Conservation (phyloP, 176 grass and related monocot genomes). For the Panicum miliaceum region DNA sequence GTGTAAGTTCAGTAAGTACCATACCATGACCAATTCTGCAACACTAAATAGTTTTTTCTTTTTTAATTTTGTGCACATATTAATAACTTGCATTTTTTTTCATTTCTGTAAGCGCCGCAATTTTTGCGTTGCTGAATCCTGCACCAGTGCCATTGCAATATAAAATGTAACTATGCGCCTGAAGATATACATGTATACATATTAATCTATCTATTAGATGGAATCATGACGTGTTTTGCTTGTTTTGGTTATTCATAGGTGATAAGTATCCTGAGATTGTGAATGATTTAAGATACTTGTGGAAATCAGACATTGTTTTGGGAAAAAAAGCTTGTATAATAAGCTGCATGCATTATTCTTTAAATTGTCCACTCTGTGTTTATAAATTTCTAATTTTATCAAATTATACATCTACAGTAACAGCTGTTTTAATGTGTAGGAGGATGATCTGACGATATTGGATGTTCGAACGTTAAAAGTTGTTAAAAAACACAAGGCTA, state of each 20-base stretch:
- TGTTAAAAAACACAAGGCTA: constrained; percentile 73
- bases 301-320: neutral
- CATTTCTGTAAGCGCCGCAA: constrained; percentile 14
- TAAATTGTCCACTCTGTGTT: neutral
- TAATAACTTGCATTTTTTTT: neutral
- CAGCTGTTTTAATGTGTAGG: constrained; percentile 60
- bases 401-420: constrained; percentile 23
- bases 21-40: neutral
- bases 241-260: neutral
- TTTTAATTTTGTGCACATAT: no score
- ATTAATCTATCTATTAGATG: constrained; percentile 19
- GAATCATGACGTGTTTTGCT: neutral
- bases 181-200: neutral
- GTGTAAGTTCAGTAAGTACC: constrained; percentile 28
- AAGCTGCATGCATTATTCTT: constrained; percentile 9
- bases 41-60: neutral
- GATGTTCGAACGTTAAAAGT: constrained; percentile 89
- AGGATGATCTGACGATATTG: constrained; percentile 96
- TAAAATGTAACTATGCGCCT: neutral
- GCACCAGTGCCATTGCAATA: neutral
- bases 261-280: constrained; percentile 20
- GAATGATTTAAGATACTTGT: constrained; percentile 30
- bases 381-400: constrained; percentile 32
- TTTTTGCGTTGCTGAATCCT: neutral
- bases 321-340: neutral